phyloP scores from a whole-genome alignment of 805 yeast species.

The Saturnispora besseyi region DNA sequence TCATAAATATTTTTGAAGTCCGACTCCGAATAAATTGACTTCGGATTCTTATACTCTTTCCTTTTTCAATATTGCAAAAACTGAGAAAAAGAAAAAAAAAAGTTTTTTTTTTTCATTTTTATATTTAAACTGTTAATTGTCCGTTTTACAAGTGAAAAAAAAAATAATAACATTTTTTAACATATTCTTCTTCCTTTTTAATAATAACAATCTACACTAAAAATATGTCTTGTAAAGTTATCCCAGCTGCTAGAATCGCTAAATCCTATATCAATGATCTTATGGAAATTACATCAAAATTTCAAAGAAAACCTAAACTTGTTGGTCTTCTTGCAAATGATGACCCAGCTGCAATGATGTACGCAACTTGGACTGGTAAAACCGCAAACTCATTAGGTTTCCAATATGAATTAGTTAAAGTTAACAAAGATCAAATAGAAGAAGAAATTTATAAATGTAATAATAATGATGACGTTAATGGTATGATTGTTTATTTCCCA shows the following conservation, averaged over 20 bases:
- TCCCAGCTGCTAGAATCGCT: constrained; percentile 81
- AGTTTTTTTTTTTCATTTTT: too few species aligned
- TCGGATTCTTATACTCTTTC: background rate
- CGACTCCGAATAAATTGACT: background rate
- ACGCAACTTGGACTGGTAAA: constrained; percentile 93
- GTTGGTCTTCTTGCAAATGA: constrained; percentile 89
- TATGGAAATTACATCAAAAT: constrained; percentile 40
- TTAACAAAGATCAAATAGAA: constrained; percentile 74
- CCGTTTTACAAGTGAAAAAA: too few species aligned
- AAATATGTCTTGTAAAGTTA: constrained; percentile 57
- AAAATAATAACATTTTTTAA: too few species aligned
- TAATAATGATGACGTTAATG: constrained; percentile 64
- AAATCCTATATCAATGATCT: constrained; percentile 74
- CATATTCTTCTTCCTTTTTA: too few species aligned
- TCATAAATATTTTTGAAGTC: background rate
- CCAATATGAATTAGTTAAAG: constrained; percentile 64
- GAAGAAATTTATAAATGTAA: constrained; percentile 78
- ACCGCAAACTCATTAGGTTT: constrained; percentile 84
- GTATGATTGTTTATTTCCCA: constrained; percentile 96
- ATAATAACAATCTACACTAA: too few species aligned
- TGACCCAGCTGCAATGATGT: constrained; percentile 93
- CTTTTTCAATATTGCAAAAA: background rate
- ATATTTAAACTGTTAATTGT: too few species aligned
- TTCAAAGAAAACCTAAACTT: constrained; percentile 55
- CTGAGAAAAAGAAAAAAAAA: background rate